Evolutionary conservation across 257 asterid species (phyloP), one percentile per base, ranked within the genome.

Genomic region (Petrea volubilis): DNA sequence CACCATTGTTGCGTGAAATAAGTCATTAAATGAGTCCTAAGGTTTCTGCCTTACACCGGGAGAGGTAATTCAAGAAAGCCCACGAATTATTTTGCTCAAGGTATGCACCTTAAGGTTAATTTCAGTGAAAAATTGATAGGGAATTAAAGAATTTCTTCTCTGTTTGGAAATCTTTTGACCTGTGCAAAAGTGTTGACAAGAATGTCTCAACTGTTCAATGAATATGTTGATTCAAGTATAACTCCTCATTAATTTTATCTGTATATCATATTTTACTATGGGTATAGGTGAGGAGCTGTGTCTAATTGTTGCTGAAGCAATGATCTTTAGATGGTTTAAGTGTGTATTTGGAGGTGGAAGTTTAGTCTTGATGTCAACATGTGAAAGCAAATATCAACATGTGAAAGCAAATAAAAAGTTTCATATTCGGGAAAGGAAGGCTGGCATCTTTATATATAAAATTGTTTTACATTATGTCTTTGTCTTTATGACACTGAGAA

Each of bases 31-130:
- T 47, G 36, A 57, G 65, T 56, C 71, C 65, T 52, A 31, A 43
- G 68, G 44, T 60, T 65, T 52, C 17, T 25, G 61, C 24, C 11
- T 60, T 59, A n/a, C 28, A 24, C 67, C 15, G 52, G 12, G 41
- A 24, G 10, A 20, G 17, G 63, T 18, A 62, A 61, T 72, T 63
- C 73, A 18, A 71, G 53, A 60, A 64, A 58, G 51, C 78, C 71
- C 78, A 40, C 25, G 31, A 58, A 46, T 62, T 59, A n/a, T 62
- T 46, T 63, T 52, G n/a, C 74, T 56, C 55, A 28, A 85, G 90
- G 87, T 85, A 80, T 31, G 67, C 36, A n/a, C 67, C 77, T 70
- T 27, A 56, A 6, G 51, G 24, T 46, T 20, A 15, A 15, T 31
- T 55, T 21, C 11, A 57, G 55, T 31, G 15, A 18, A 17, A 50